phyloP scores from a whole-genome alignment of 495 filamentous ascomycete species.

The Penicillium ochrochloron region DNA sequence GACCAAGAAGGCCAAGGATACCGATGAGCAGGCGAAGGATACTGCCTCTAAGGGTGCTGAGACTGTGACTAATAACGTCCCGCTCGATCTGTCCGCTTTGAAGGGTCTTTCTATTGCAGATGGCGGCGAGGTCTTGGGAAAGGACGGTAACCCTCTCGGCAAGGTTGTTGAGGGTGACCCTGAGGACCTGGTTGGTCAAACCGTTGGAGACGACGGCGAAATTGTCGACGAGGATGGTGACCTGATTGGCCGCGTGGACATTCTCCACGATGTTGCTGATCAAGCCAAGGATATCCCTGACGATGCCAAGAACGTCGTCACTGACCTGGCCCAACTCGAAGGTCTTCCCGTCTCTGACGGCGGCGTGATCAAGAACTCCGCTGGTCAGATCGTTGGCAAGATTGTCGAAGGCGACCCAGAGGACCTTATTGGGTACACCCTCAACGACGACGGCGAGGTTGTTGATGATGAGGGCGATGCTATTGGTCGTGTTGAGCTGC shows the following conservation, averaged over 20 bases:
- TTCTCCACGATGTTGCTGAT: slow-evolving; percentile 41
- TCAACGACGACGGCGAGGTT: slow-evolving; percentile 66
- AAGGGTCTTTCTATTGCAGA: slow-evolving; percentile 66
- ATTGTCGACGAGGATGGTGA: slow-evolving; percentile 57
- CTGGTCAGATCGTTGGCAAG: slow-evolving; percentile 60
- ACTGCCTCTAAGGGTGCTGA: slow-evolving; percentile 29
- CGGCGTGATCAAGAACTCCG: slow-evolving; percentile 58
- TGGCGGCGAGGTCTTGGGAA: slow-evolving; percentile 45
- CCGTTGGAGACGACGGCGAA: slow-evolving; percentile 59
- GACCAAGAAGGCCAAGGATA: slow-evolving; percentile 27
- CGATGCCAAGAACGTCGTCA: slow-evolving; percentile 28
- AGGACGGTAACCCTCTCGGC: slow-evolving; percentile 45
- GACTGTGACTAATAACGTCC: slow-evolving; percentile 34
- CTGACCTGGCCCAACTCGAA: slow-evolving; percentile 50
- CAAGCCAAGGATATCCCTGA: slow-evolving; percentile 32
- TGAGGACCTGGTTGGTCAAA: slow-evolving; percentile 50
- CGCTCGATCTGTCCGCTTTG: slow-evolving; percentile 65
- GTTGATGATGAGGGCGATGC: slow-evolving; percentile 68
- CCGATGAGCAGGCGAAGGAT: slow-evolving; percentile 32
- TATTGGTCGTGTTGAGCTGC: slow-evolving; percentile 58
- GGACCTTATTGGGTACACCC: slow-evolving; percentile 61
- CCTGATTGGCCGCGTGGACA: slow-evolving; percentile 50
- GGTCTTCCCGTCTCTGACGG: slow-evolving; percentile 61
- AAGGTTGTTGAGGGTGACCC: slow-evolving; percentile 48
- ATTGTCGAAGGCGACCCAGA: slow-evolving; percentile 66